phyloP scores from a whole-genome alignment of 192 early-diverging fungal genomes.

The Geosiphon pyriformis region DNA sequence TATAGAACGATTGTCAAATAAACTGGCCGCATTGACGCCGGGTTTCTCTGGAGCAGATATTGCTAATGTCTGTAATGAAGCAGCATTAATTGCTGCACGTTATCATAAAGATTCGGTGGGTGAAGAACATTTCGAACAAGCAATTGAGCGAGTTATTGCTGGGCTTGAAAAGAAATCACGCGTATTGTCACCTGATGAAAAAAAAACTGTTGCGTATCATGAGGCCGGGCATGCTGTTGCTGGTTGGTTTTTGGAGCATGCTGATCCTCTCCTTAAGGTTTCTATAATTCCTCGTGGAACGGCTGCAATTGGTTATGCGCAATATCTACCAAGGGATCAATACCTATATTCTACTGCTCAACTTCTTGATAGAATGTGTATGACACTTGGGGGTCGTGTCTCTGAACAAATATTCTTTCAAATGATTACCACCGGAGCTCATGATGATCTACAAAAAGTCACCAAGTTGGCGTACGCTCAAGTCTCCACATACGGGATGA shows the following conservation, averaged over 20 bases:
- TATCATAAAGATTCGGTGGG: constrained; percentile 68
- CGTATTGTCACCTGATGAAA: constrained; percentile 92
- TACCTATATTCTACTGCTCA: constrained; percentile 90
- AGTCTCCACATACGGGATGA: constrained; percentile 95
- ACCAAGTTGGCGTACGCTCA: constrained; percentile 97
- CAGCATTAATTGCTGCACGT: constrained; percentile 94
- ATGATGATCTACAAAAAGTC: constrained; percentile 97
- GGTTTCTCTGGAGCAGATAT: constrained; percentile 99
- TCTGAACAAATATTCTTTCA: constrained; percentile 93
- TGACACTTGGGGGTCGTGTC: constrained; percentile 80
- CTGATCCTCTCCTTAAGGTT: constrained; percentile 95
- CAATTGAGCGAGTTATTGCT: constrained; percentile 97
- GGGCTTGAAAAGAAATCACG: constrained; percentile 97
- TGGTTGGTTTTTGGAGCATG: constrained; percentile 96
- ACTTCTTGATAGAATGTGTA: constrained; percentile 87
- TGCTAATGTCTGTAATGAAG: constrained; percentile 98
- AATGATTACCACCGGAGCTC: constrained; percentile 92
- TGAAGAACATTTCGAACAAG: constrained; percentile 91
- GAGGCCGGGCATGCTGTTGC: constrained; percentile 99
- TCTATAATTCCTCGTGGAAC: constrained; percentile 96
- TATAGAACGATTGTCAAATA: constrained; percentile 69
- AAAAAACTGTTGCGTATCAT: constrained; percentile 98
- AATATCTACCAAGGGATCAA: constrained; percentile 97
- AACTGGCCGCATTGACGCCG: constrained; percentile 92
- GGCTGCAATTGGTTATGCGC: constrained; percentile 96